These are phyloP conservation scores for Cladosporium sp. DNA, from an alignment of 2,329 filamentous ascomycete genomes.

Conservation along the genomic window DNA sequence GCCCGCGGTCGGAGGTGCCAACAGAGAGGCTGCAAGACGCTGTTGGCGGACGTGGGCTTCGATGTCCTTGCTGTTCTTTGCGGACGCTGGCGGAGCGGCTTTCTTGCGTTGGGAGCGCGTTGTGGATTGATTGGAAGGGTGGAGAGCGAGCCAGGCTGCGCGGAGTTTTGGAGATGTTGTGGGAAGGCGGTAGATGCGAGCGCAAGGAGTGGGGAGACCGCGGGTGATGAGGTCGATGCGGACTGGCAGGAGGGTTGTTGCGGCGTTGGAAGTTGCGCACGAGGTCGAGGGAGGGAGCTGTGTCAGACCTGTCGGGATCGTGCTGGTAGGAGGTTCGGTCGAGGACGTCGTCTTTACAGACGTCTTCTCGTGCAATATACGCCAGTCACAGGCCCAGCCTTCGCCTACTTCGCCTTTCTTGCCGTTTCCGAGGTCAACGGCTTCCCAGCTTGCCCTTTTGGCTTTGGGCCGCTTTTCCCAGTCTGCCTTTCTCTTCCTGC, in stretches of 20 bases:
- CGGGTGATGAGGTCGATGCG: constrained; percentile 68
- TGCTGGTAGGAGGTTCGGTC: not conserved
- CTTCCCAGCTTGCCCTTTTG: constrained; percentile 74
- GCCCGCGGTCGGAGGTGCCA: constrained; percentile 45
- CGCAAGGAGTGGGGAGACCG: constrained; percentile 70
- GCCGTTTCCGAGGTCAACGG: constrained; percentile 70
- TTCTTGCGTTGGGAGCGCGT: constrained; percentile 26
- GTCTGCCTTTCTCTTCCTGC: constrained; percentile 58
- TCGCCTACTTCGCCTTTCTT: constrained; percentile 80
- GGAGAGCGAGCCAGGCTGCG: constrained; percentile 69
- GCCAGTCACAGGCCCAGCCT: constrained; percentile 82
- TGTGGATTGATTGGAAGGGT: constrained; percentile 36
- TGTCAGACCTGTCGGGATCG: not conserved
- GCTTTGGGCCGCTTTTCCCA: constrained; percentile 82
- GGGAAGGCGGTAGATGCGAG: constrained; percentile 87
- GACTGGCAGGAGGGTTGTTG: constrained; percentile 59
- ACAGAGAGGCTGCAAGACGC: constrained; percentile 45
- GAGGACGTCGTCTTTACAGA: not conserved
- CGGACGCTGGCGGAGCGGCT: constrained; percentile 31
- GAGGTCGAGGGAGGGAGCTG: constrained; percentile 14
- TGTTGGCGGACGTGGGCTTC: constrained; percentile 49
- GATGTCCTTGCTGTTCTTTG: constrained; percentile 32
- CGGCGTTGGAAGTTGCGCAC: constrained; percentile 36
- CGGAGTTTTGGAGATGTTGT: constrained; percentile 54
- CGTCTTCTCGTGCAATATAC: not conserved